Evolutionary conservation across 2,329 filamentous ascomycete species (phyloP).

Genomic region (Cercospora citrullina): DNA sequence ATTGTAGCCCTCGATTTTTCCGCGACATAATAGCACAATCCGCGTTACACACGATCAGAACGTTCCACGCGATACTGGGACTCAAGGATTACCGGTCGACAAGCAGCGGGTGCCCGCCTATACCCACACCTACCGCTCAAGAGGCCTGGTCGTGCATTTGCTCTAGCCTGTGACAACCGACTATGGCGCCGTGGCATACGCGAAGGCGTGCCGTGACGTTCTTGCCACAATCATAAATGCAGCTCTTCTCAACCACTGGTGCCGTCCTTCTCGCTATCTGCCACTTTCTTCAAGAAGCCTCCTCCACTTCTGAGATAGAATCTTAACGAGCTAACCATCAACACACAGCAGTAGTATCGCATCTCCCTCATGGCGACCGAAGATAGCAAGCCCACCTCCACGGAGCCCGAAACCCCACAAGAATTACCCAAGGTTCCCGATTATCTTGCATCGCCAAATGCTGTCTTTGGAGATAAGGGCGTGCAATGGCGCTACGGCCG

Average conservation of each 20-base stretch:
- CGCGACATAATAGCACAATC: constrained; percentile 1
- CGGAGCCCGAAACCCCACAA: constrained; percentile 29
- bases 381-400: constrained; percentile 20
- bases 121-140: constrained; percentile 19
- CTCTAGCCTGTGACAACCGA: constrained; percentile 11
- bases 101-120: constrained; percentile 16
- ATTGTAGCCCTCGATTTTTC: constrained; percentile 4
- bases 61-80: constrained; percentile 8
- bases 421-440: constrained; percentile 52
- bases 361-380: constrained; percentile 33
- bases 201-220: constrained; percentile 16
- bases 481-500: constrained; percentile 62
- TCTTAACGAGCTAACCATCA: background rate
- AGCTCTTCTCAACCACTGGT: constrained; percentile 9
- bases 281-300: background rate
- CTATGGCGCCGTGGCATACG: constrained; percentile 18
- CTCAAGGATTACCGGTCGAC: constrained; percentile 22
- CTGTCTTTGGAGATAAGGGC: constrained; percentile 55
- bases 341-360: background rate
- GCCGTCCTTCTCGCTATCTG: background rate
- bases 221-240: constrained; percentile 19
- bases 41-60: constrained; percentile 13
- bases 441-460: constrained; percentile 60
- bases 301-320: background rate
- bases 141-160: constrained; percentile 23